Evolutionary conservation across 192 early-diverging fungal genomes (phyloP), one percentile per base, ranked within the genome.

Genomic region (Backusella sp.): DNA sequence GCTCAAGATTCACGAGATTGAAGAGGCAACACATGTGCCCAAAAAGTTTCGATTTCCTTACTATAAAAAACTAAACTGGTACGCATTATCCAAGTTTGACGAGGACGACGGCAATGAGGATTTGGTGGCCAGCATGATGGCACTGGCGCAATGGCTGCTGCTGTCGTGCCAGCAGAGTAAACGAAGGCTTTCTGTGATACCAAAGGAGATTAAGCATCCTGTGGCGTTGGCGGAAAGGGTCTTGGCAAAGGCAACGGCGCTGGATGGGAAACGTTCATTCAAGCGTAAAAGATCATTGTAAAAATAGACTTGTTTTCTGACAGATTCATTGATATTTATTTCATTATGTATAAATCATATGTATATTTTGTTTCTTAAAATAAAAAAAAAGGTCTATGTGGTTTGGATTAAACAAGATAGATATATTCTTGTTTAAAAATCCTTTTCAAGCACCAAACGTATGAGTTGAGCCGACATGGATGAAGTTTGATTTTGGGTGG

Each of bases 1-100:
- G 70, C 86, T 97, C 26, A 84, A 88, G 0, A 82, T 90, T 1
- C 90, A 90, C 71, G 89, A 91, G 32, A 90, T 97, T 34, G 96
- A 98, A 77, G 85, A 91, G 8, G 84, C 89, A 19, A 96, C 94
- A 19, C 84, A 89, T 52, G 95, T 97, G 1, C 92, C 96, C 0
- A 75, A 81, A 15, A 92, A 94, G 65, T 97, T 95, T 77, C 83
- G 96, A 26, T 96, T 94, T 74, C 96, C 96, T 8, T 95, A 84
- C 73, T 98, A 95, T 77, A 86, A 93, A 53, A 89, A 87, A 42
- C 90, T 97, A 82, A 91, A 94, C 66, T 94, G 95, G 89, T 96
- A 93, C 75, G 93, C 36, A 8, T 28, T 69, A 26, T 3, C 19
- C 8, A 69, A 11, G 76, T 37, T 52, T 32, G 67, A 32, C 17